Percentiles rank a stretch among this genome's conserved stretches.
Conservation (phyloP, 2,329 filamentous ascomycete genomes). For the Ascochyta lentis region DNA sequence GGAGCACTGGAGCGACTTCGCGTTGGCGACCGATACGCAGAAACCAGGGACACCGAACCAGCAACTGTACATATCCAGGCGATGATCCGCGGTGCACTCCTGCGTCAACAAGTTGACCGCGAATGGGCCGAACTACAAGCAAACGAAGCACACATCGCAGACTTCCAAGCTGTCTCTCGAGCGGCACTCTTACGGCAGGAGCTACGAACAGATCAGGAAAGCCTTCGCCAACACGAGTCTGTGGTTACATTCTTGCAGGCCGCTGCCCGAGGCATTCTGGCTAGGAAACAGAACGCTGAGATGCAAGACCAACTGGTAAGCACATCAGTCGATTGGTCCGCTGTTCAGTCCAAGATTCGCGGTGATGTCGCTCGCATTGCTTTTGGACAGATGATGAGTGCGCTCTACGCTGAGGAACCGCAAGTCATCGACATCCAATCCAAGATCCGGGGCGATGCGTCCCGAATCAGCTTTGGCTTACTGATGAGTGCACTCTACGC, state of each 20-base stretch:
- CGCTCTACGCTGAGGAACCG: conserved; percentile 39
- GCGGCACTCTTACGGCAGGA: conserved; percentile 51
- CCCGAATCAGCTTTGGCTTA: conserved; percentile 33
- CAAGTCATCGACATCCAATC: conserved; percentile 52
- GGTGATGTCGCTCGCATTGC: conserved; percentile 42
- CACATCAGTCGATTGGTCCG: conserved; percentile 50
- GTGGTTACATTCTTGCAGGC: conserved; percentile 67
- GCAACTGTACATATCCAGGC: conserved; percentile 61
- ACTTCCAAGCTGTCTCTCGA: conserved; percentile 52
- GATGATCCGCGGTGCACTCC: conserved; percentile 69
- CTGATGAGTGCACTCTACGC: conserved; percentile 41
- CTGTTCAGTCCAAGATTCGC: conserved; percentile 56
- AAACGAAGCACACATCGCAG: conserved; percentile 58
- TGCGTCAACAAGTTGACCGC: conserved; percentile 62
- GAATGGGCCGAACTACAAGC: conserved; percentile 44
- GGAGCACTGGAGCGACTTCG: conserved; percentile 54
- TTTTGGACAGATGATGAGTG: conserved; percentile 40
- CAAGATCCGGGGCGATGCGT: conserved; percentile 47
- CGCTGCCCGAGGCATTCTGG: conserved; percentile 61
- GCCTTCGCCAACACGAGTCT: conserved; percentile 48
- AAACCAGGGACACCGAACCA: conserved; percentile 68
- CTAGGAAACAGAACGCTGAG: conserved; percentile 50
- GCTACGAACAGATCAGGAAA: conserved; percentile 43
- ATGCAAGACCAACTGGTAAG: conserved; percentile 52
- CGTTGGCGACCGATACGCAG: conserved; percentile 62